Conservation (phyloP, 495 filamentous ascomycete species). For the Penicillium diatomitis region DNA sequence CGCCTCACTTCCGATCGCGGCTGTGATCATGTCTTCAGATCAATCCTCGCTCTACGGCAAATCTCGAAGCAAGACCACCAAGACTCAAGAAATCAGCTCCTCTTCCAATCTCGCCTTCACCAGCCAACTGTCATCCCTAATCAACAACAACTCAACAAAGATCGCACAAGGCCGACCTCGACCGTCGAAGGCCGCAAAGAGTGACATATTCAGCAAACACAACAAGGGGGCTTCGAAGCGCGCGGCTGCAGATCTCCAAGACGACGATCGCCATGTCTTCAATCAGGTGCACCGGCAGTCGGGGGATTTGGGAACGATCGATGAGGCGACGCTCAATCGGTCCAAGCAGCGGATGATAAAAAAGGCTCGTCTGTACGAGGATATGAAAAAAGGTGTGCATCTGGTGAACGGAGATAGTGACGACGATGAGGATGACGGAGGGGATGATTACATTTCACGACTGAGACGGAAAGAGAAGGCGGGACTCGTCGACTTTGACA, state of each 20-base stretch:
- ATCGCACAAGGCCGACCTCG: slow-evolving; percentile 49
- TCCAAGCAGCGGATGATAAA: slow-evolving; percentile 73
- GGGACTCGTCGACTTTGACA: slow-evolving; percentile 80
- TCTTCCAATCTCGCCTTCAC: slow-evolving; percentile 73
- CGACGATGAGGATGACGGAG: slow-evolving; percentile 42
- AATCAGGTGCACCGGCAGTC: slow-evolving; percentile 29
- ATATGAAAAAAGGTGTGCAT: slow-evolving; percentile 69
- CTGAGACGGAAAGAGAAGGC: slow-evolving; percentile 36
- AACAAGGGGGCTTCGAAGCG: slow-evolving; percentile 64
- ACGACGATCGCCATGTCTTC: slow-evolving; percentile 28
- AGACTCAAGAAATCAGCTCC: slow-evolving; percentile 49
- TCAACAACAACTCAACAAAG: slow-evolving; percentile 37
- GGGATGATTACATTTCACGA: slow-evolving; percentile 22
- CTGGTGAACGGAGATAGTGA: slow-evolving; percentile 24
- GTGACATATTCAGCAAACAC: slow-evolving; percentile 60
- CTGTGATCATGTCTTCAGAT: slow-evolving; percentile 9
- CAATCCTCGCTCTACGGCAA: slow-evolving; percentile 60
- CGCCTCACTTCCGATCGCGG: neutral
- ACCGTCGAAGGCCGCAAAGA: slow-evolving; percentile 53
- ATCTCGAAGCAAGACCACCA: slow-evolving; percentile 43
- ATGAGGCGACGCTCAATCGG: slow-evolving; percentile 41
- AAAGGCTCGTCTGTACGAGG: slow-evolving; percentile 75
- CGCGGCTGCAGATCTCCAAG: slow-evolving; percentile 40
- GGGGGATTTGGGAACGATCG: slow-evolving; percentile 32
- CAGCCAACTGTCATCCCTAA: slow-evolving; percentile 64